phyloP scores from a whole-genome alignment of 345 rosid species.

The Pelargonium nanum region DNA sequence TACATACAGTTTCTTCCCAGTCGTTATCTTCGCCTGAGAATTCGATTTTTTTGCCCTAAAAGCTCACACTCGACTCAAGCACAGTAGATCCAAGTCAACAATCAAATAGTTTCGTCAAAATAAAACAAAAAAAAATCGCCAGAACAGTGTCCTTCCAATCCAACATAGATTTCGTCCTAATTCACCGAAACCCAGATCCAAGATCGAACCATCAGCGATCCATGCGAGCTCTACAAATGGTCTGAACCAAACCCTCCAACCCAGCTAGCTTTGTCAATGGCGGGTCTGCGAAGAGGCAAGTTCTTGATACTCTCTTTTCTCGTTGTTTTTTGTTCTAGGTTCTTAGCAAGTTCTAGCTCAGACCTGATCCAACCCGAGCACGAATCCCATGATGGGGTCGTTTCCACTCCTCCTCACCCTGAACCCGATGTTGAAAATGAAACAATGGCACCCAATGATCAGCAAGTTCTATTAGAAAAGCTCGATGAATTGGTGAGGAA shows the following conservation, averaged over 20 bases:
- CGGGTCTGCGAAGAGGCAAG: conserved; percentile 46
- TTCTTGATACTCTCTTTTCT: conserved; percentile 31
- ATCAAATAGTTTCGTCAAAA: background rate
- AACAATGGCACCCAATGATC: conserved; percentile 13
- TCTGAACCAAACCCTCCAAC: background rate
- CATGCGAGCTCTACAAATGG: background rate
- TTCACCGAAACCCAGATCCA: background rate
- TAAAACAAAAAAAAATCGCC: too few species aligned
- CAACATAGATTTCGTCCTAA: background rate
- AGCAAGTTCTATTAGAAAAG: conserved; percentile 36
- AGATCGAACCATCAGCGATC: background rate
- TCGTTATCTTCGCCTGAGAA: conserved; percentile 1
- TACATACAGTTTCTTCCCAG: background rate
- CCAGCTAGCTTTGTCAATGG: conserved; percentile 27
- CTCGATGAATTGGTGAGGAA: conserved; percentile 69
- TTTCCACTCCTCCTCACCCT: conserved; percentile 13
- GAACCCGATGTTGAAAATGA: conserved; percentile 15
- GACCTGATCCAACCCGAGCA: conserved; percentile 22
- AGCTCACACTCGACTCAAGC: background rate
- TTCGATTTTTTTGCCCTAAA: conserved; percentile 13
- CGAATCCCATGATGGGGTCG: conserved; percentile 15
- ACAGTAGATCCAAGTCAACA: conserved; percentile 7
- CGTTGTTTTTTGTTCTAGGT: conserved; percentile 25
- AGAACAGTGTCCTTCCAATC: too few species aligned
- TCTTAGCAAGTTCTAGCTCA: conserved; percentile 21